phyloP scores from a whole-genome alignment of 2,329 filamentous ascomycete species.

The Lasiodiplodia hormozganensis region DNA sequence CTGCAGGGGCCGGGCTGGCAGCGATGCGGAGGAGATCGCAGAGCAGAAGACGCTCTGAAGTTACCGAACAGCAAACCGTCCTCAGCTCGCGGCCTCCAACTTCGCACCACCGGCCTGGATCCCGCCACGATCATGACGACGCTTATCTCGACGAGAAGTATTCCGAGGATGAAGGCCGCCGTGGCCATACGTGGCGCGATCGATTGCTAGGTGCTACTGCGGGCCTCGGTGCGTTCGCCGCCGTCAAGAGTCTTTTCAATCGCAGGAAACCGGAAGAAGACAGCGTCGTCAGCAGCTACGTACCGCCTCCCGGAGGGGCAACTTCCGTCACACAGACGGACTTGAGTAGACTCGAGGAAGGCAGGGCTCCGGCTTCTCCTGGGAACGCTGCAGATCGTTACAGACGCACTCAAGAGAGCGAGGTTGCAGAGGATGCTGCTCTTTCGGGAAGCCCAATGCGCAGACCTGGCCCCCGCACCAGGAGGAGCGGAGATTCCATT shows the following conservation, averaged over 20 bases:
- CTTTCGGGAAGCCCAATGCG: constrained; percentile 57
- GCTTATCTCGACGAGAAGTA: constrained; percentile 52
- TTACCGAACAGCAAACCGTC: constrained; percentile 39
- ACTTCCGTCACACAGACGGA: constrained; percentile 56
- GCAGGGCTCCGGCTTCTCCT: constrained; percentile 58
- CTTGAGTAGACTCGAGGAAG: constrained; percentile 60
- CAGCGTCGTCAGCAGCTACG: constrained; percentile 59
- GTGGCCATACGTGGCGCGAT: constrained; percentile 52
- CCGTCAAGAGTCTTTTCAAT: constrained; percentile 64
- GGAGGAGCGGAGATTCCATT: constrained; percentile 30
- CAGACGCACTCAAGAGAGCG: constrained; percentile 47
- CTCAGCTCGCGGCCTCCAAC: constrained; percentile 43
- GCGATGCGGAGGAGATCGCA: constrained; percentile 55
- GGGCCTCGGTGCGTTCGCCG: constrained; percentile 50
- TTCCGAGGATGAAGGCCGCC: constrained; percentile 34
- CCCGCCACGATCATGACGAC: constrained; percentile 19
- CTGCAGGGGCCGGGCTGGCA: constrained; percentile 64
- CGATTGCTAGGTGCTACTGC: constrained; percentile 54
- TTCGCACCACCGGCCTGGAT: constrained; percentile 33
- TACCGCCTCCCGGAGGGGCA: constrained; percentile 56
- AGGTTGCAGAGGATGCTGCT: constrained; percentile 46
- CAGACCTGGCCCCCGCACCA: constrained; percentile 15
- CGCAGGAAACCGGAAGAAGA: constrained; percentile 60
- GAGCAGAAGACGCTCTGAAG: constrained; percentile 47
- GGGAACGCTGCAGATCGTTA: constrained; percentile 40